A percentile compares a stretch with the other conserved stretches of the same genome.
Conservation (phyloP, 345 rosid genomes). For the Combretum micranthum region DNA sequence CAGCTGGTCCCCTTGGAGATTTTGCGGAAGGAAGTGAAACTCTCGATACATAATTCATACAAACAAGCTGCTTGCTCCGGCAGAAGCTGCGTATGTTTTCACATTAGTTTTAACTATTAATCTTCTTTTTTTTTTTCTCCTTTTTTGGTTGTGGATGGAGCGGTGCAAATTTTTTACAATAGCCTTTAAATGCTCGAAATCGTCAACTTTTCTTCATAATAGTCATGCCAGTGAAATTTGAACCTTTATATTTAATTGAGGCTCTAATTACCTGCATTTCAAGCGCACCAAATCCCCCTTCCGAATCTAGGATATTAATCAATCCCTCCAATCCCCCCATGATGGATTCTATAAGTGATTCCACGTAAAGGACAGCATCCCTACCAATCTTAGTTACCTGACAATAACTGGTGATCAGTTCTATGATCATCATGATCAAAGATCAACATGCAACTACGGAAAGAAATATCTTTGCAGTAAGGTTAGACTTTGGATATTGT, state of each 20-base stretch:
- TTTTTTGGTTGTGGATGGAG: no score
- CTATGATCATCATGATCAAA: background rate
- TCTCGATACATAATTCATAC: conserved; percentile 69
- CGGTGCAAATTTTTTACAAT: no score
- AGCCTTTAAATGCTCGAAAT: no score
- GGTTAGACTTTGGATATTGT: background rate
- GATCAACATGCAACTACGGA: background rate
- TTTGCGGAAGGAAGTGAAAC: conserved; percentile 56
- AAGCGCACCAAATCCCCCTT: conserved; percentile 98
- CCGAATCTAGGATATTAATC: conserved; percentile 97
- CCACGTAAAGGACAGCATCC: conserved; percentile 94
- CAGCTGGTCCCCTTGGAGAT: conserved; percentile 67
- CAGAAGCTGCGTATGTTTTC: conserved; percentile 64
- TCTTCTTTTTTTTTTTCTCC: no score
- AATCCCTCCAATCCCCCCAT: conserved; percentile 99
- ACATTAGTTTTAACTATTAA: conserved; percentile 24
- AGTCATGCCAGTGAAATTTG: no score
- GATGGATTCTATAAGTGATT: conserved; percentile 96
- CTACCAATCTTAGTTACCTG: conserved; percentile 95
- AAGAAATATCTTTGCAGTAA: background rate
- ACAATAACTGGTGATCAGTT: conserved; percentile 1
- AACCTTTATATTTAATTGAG: background rate
- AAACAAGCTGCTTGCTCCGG: conserved; percentile 97
- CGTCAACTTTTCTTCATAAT: no score
- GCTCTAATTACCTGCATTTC: conserved; percentile 69